Conservation (phyloP, 257 asterid genomes). For the Fraxinus cuspidata region DNA sequence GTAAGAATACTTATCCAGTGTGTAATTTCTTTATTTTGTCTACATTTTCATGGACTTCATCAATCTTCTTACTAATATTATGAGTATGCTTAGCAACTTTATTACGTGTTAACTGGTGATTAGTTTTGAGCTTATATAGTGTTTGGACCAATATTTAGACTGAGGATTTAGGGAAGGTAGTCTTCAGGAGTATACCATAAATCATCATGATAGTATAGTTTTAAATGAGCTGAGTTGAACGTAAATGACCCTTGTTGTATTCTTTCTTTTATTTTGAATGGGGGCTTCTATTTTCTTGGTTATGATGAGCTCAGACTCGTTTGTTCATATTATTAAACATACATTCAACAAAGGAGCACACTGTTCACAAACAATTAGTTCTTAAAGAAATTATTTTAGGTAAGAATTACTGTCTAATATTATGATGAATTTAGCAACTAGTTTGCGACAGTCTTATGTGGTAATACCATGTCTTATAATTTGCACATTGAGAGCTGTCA, state of each 20-base stretch:
- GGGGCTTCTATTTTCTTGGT: not conserved
- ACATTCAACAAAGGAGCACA: not conserved
- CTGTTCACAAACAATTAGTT: not conserved
- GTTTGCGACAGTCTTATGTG: not conserved
- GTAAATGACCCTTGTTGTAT: not conserved
- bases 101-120: not conserved
- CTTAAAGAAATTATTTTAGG: not conserved
- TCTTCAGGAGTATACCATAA: not conserved
- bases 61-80: not conserved
- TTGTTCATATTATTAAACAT: not conserved
- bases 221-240: not conserved
- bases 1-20: slow-evolving; percentile 47
- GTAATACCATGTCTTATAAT: not conserved
- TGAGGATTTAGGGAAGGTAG: not conserved
- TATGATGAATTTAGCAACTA: not conserved
- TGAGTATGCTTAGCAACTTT: not conserved
- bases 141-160: not conserved
- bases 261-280: not conserved
- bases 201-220: not conserved
- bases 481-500: not conserved
- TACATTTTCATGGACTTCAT: not conserved
- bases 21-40: not conserved
- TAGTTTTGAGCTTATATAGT: not conserved
- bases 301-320: not conserved
- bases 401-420: not conserved